Evolutionary conservation across 2,329 filamentous ascomycete species (phyloP), one percentile per base, ranked within the genome.

Genomic region (Emmonsiellopsis sp.): DNA sequence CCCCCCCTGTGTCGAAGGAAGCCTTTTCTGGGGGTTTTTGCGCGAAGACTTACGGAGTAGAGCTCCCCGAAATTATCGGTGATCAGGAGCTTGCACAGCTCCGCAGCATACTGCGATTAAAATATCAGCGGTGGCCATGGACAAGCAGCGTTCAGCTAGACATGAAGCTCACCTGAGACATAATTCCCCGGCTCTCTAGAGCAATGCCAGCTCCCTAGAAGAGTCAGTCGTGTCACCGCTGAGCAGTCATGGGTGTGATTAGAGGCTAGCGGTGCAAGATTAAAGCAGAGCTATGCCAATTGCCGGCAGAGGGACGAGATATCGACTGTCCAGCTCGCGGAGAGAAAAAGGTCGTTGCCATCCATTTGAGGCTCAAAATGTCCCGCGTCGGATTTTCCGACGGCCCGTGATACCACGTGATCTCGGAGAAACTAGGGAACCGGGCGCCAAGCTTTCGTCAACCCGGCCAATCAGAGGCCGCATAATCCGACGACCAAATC

Each of bases 11-110:
- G 20, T 26, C 20, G 20, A 26, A 26, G 3, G 20, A 26, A 26
- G 20, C 20, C 20, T 26, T 26, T 26, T 26, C 20, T 26, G 20
- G 20, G 20, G 3, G 20, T 3, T 46, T 63, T 30, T 60, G 53
- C 45, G 42, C 26, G 46, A 38, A 46, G 46, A 54, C 86, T 65
- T 86, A 96, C 92, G 68, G 89, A 89, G 58, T 90, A 89, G 55
- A 97, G 83, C 74, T 95, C 88, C 67, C 93, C 93, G 70, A 93
- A 92, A 55, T 88, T 79, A 68, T 96, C 90, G 67, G 90, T 84
- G 59, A 97, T 85, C 58, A 96, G 80, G 68, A 95, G 83, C 75
- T 85, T 82, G 77, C 89, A 95, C 67, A 97, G 87, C 81, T 96
- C 89, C 65, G 86, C 83, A 61, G 87, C 79, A 69, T 87, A 81